phyloP scores from a whole-genome alignment of 805 yeast species.

The Yarrowia sp. region DNA sequence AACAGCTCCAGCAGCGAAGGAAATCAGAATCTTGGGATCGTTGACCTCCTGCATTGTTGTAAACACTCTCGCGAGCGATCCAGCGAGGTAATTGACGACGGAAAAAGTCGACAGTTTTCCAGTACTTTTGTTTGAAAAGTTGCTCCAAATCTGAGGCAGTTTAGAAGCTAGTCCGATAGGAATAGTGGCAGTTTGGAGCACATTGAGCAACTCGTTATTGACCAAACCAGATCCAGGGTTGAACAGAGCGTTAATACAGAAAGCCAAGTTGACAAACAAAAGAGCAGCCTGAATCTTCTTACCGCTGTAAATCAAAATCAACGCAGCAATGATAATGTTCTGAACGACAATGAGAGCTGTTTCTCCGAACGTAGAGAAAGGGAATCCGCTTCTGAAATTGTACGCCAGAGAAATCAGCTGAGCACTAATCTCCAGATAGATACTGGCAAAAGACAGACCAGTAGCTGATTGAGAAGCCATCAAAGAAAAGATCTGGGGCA shows the following conservation, averaged over 20 bases:
- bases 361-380: constrained; percentile 45
- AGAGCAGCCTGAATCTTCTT: constrained; percentile 29
- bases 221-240: constrained; percentile 35
- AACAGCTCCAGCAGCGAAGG: constrained; percentile 38
- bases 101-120: constrained; percentile 44
- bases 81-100: constrained; percentile 42
- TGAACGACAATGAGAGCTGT: constrained; percentile 41
- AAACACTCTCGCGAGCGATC: constrained; percentile 44
- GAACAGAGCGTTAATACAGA: constrained; percentile 31
- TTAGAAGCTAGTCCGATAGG: constrained; percentile 43
- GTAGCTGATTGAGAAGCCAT: constrained; percentile 38
- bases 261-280: constrained; percentile 33
- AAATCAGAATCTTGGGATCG: constrained; percentile 40
- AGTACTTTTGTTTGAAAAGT: constrained; percentile 40
- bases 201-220: constrained; percentile 30
- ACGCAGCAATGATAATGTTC: constrained; percentile 38
- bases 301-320: constrained; percentile 37
- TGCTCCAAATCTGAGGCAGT: constrained; percentile 43
- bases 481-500: constrained; percentile 45
- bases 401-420: constrained; percentile 42
- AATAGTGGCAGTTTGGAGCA: constrained; percentile 40
- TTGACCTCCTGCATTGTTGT: constrained; percentile 42
- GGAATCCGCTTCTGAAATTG: constrained; percentile 40
- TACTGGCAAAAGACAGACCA: constrained; percentile 41
- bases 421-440: constrained; percentile 40